Evolutionary conservation across 2,329 filamentous ascomycete genomes (phyloP).

Genomic region (Monilinia polystroma): DNA sequence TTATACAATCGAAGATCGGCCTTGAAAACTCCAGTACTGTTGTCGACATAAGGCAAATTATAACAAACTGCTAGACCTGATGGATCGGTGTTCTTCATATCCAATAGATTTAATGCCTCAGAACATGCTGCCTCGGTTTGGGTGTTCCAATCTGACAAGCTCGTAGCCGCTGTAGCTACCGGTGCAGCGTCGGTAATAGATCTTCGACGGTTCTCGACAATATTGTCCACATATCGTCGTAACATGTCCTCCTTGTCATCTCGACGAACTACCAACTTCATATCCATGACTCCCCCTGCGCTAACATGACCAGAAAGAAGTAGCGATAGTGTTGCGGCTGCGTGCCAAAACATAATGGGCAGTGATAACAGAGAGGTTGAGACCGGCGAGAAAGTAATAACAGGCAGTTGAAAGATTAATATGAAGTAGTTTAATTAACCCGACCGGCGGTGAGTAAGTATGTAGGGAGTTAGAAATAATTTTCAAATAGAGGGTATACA

Average conservation of each 20-base stretch:
- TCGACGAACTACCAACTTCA: constrained; percentile 10
- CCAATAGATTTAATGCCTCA: constrained; percentile 53
- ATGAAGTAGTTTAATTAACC: constrained; percentile 25
- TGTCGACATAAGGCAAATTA: constrained; percentile 72
- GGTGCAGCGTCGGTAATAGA: constrained; percentile 11
- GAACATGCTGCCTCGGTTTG: constrained; percentile 60
- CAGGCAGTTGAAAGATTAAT: constrained; percentile 19
- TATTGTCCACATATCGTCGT: constrained; percentile 37
- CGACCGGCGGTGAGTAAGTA: constrained; percentile 36
- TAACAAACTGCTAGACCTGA: constrained; percentile 80
- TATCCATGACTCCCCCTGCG: constrained; percentile 31
- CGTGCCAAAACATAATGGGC: constrained; percentile 31
- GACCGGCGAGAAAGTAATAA: constrained; percentile 12
- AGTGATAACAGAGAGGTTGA: constrained; percentile 14
- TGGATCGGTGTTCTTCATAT: constrained; percentile 62
- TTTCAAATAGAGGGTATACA: constrained; percentile 29
- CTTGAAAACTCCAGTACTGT: constrained; percentile 66
- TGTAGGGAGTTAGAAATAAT: constrained; percentile 15
- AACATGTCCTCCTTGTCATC: constrained; percentile 32
- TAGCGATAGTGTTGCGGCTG: constrained; percentile 30
- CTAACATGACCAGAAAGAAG: constrained; percentile 36
- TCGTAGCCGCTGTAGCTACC: constrained; percentile 20
- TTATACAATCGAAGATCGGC: constrained; percentile 75
- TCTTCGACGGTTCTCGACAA: constrained; percentile 31
- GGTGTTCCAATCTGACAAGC: constrained; percentile 54